These are phyloP conservation scores for Paramarasmius palmivorus DNA, from an alignment of 1,284 basidiomycete genomes.

Conservation along the genomic window DNA sequence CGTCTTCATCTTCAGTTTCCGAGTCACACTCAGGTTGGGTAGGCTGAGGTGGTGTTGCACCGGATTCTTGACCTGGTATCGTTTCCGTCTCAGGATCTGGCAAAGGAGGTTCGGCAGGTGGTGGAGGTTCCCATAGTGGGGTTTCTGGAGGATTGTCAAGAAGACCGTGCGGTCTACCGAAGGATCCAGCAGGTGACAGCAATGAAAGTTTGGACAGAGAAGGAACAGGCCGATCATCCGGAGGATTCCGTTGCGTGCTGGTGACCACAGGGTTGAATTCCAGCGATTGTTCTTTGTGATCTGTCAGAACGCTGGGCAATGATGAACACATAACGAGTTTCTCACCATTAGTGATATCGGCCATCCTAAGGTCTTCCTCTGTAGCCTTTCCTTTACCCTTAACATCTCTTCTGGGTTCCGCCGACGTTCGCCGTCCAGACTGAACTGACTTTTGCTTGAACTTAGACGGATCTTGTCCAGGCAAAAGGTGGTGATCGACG, in stretches of 20 bases:
- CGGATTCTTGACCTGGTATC: not conserved
- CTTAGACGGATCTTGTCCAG: conserved; percentile 17
- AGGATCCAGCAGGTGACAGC: conserved; percentile 10
- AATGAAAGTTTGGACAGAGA: conserved; percentile 2
- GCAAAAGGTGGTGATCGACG: conserved; percentile 27
- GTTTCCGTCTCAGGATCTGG: no score
- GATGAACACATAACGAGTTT: not conserved
- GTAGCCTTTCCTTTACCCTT: conserved; percentile 28
- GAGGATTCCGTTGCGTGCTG: conserved; percentile 2
- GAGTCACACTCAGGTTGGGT: not conserved
- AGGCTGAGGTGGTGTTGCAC: not conserved
- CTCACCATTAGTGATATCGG: conserved; percentile 41
- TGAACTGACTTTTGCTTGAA: conserved; percentile 13
- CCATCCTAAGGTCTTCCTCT: conserved; percentile 25
- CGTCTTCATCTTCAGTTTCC: not conserved
- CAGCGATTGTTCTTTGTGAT: conserved; percentile 6
- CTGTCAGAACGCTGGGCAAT: not conserved
- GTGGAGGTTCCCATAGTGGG: not conserved
- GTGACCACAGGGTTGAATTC: conserved; percentile 4
- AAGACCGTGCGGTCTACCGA: conserved; percentile 23
- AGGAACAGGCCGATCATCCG: not conserved
- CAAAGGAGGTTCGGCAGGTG: no score
- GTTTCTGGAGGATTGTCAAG: conserved; percentile 13
- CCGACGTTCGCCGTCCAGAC: conserved; percentile 8
- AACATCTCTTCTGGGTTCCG: conserved; percentile 25